phyloP scores from a whole-genome alignment of 495 filamentous ascomycete species.

The Penicillium ucsense region DNA sequence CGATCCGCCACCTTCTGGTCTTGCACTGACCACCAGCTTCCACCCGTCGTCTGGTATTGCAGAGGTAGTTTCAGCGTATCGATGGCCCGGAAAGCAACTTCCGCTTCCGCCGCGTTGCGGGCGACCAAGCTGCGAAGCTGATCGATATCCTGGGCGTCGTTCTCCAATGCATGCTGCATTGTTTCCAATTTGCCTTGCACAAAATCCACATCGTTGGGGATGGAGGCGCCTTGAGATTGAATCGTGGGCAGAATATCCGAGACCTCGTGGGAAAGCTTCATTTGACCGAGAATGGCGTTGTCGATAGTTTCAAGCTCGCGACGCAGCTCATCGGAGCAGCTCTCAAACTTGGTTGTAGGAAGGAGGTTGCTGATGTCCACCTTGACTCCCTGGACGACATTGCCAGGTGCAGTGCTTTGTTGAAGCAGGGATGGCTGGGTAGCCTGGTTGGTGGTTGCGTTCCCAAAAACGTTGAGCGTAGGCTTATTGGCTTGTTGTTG shows the following conservation, averaged over 20 bases:
- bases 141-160: slow-evolving; percentile 64
- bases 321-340: slow-evolving; percentile 77
- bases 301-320: slow-evolving; percentile 66
- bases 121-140: slow-evolving; percentile 52
- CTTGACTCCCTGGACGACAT: slow-evolving; percentile 56
- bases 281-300: slow-evolving; percentile 59
- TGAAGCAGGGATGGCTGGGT: slow-evolving; percentile 37
- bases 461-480: slow-evolving; percentile 32
- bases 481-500: slow-evolving; percentile 32
- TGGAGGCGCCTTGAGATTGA: slow-evolving; percentile 48
- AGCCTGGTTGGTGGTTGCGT: slow-evolving; percentile 13
- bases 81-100: slow-evolving; percentile 62
- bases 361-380: slow-evolving; percentile 68
- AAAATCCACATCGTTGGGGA: slow-evolving; percentile 68
- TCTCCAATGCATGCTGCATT: slow-evolving; percentile 60
- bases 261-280: slow-evolving; percentile 42
- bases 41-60: slow-evolving; percentile 52
- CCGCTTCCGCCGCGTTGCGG: slow-evolving; percentile 60
- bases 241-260: slow-evolving; percentile 46
- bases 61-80: slow-evolving; percentile 66
- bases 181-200: slow-evolving; percentile 62
- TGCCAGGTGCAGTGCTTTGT: slow-evolving; percentile 30
- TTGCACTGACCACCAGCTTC: slow-evolving; percentile 38
- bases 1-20: slow-evolving; percentile 34
- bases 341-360: slow-evolving; percentile 81